Conservation (phyloP, 192 early-diverging fungal genomes). For the Backusella parvicylindrica region DNA sequence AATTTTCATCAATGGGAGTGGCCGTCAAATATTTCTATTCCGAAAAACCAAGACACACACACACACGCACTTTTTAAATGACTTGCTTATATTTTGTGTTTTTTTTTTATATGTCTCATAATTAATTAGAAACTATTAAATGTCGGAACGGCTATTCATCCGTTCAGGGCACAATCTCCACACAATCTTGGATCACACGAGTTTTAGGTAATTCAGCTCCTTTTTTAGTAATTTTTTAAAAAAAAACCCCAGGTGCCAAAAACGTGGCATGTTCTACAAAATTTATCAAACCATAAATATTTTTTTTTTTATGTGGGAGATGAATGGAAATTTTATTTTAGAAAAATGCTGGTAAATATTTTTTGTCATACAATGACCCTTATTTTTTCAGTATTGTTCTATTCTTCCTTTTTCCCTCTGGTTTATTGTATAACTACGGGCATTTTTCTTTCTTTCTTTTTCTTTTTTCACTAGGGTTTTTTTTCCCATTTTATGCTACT, state of each 20-base stretch:
- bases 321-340: background rate
- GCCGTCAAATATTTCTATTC: background rate
- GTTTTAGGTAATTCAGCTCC: background rate
- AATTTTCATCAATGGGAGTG: too few relatives aligned
- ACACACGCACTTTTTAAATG: background rate
- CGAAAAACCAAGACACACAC: background rate
- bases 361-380: background rate
- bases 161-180: background rate
- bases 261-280: constrained; percentile 3
- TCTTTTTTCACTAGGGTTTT: background rate
- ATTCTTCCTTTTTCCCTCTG: background rate
- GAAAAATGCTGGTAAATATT: background rate
- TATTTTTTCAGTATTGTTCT: background rate
- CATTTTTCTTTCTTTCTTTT: background rate
- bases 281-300: background rate
- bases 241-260: background rate
- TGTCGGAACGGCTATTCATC: background rate
- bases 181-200: background rate
- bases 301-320: background rate
- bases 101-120: background rate
- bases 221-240: background rate
- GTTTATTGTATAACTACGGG: background rate
- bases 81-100: background rate
- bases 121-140: background rate
- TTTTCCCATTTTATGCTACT: background rate